Percentiles rank a stretch among this genome's conserved stretches.
These are phyloP conservation scores for Coelastrella sp. DNA, from an alignment of 139 green algal species.

Conservation along the genomic window DNA sequence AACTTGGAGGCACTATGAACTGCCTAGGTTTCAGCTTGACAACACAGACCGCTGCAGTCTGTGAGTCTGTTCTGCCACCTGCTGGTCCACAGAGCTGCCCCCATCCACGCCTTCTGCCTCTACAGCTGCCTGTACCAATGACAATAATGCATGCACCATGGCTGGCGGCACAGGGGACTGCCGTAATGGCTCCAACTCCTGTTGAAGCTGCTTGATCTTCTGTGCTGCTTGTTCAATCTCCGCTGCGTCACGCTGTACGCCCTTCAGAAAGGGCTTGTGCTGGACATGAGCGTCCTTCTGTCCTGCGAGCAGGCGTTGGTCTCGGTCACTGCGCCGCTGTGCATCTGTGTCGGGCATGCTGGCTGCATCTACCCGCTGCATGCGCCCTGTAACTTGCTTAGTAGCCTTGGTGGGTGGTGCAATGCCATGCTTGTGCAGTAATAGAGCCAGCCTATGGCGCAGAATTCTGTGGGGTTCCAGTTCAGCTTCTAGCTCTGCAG, in stretches of 20 bases:
- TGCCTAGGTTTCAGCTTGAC: no score
- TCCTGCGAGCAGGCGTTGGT: not conserved
- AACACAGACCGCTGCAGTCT: not conserved
- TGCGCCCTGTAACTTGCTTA: not conserved
- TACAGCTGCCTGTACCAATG: not conserved
- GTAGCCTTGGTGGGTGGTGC: not conserved
- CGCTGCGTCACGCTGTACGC: not conserved
- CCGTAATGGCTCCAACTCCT: not conserved
- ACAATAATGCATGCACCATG: constrained; percentile 5
- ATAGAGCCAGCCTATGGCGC: not conserved
- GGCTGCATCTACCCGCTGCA: no score
- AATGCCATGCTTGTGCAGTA: constrained; percentile 8
- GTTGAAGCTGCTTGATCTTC: not conserved
- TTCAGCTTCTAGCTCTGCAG: not conserved
- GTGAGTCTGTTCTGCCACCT: no score
- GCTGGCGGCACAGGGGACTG: not conserved
- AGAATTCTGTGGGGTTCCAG: not conserved
- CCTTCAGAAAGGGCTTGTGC: not conserved
- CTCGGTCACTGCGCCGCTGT: not conserved
- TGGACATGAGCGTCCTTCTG: not conserved
- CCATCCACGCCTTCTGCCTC: not conserved
- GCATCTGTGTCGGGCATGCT: not conserved
- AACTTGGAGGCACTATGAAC: no score
- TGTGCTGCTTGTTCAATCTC: constrained; percentile 5
- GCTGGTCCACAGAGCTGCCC: no score